These are phyloP conservation scores for Micractinium sp. DNA, from an alignment of 139 green algal genomes.

Conservation along the genomic window DNA sequence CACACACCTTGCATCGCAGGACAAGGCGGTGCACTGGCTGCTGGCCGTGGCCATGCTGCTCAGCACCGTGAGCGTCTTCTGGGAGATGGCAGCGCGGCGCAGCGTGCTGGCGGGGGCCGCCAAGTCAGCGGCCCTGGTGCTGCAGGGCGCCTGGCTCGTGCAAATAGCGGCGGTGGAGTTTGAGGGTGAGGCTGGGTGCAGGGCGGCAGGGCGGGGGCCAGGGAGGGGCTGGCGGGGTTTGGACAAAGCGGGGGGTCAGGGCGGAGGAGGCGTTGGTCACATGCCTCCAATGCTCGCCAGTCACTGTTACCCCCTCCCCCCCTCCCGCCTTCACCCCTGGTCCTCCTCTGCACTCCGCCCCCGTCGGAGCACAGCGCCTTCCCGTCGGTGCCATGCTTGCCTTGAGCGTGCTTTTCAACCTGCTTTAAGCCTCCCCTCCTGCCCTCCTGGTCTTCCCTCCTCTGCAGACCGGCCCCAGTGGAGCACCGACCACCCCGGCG, in stretches of 20 bases:
- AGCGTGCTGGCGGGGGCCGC: constrained; percentile 13
- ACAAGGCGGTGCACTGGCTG: constrained; percentile 53
- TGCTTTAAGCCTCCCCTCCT: not conserved
- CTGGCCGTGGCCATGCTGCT: constrained; percentile 52
- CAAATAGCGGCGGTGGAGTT: constrained; percentile 41
- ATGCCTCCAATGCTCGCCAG: no score
- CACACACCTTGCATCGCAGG: not conserved
- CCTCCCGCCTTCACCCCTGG: no score
- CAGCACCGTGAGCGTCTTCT: not conserved
- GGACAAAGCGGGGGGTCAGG: not conserved
- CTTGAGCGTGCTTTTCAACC: no score
- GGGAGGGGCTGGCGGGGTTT: not conserved
- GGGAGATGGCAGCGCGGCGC: constrained; percentile 32
- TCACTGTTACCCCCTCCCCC: no score
- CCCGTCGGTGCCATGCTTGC: not conserved
- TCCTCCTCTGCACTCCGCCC: not conserved
- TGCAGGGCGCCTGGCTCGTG: constrained; percentile 51
- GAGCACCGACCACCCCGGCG: constrained; percentile 4
- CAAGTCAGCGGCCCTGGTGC: constrained; percentile 23
- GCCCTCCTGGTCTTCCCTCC: not conserved
- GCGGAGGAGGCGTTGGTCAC: not conserved
- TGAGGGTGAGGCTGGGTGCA: not conserved
- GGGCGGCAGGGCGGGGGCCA: no score
- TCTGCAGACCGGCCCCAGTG: constrained; percentile 31
- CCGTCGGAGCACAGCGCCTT: not conserved